Percentiles rank a stretch among this genome's conserved stretches.
Conservation (phyloP, 2,329 filamentous ascomycete genomes). For the Cordyceps cicadae region DNA sequence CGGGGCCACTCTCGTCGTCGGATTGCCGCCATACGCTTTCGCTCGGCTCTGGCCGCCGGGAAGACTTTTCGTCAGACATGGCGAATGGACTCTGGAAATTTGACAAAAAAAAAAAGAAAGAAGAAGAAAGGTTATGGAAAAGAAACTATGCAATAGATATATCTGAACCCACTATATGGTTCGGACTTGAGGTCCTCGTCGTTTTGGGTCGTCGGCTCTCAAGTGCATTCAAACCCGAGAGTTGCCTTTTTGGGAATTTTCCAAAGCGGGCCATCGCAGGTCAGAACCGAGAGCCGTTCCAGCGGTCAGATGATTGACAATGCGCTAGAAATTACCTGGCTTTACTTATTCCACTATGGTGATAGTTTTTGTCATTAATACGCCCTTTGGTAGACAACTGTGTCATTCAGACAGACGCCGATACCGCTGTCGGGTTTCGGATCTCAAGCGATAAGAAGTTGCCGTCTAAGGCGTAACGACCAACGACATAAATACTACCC, state of each 20-base stretch:
- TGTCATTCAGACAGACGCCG: not conserved
- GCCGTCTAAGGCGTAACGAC: not conserved
- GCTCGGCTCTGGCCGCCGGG: not conserved
- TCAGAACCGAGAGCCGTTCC: not conserved
- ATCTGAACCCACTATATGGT: not conserved
- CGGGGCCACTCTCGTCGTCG: slow-evolving; percentile 6
- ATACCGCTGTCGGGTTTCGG: slow-evolving; percentile 8
- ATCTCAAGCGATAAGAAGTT: not conserved
- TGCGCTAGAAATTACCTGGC: not conserved
- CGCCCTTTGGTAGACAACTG: not conserved
- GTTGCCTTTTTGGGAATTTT: not conserved
- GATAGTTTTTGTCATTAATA: not conserved
- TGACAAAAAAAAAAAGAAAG: not conserved
- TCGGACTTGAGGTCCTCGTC: not conserved
- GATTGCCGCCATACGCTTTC: not conserved
- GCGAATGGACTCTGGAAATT: not conserved
- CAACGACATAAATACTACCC: not conserved
- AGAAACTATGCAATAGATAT: not conserved
- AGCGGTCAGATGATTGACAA: not conserved
- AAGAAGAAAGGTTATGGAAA: not conserved
- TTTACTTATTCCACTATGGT: not conserved
- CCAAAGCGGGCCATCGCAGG: not conserved
- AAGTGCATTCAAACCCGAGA: slow-evolving; percentile 7
- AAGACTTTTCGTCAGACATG: not conserved
- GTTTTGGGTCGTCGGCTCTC: not conserved